Evolutionary conservation across 2,329 filamentous ascomycete species (phyloP), one percentile per base, ranked within the genome.

Genomic region (Tetracladium maxilliforme): DNA sequence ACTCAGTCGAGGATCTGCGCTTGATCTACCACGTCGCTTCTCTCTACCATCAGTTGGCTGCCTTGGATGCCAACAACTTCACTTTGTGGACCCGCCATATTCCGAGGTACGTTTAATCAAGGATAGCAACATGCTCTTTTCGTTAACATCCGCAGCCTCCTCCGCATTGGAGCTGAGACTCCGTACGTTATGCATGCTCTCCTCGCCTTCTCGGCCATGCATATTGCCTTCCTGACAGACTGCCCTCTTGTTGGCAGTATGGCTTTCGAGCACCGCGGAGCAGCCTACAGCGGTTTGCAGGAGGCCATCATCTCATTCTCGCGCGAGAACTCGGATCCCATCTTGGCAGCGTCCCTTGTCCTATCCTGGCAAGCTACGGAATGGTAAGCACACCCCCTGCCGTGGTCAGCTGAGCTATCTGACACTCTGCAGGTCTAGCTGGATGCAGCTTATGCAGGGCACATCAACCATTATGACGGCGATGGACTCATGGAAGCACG

Each of bases 361-460:
- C 65, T 98, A 24, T 92, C 86, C 19, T 95, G 90, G 86, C 87
- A 95, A 56, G 81, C 83, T 28, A 90, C 77, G 31, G 87, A 95
- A 57, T 95, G 86, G 87, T 92, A 65, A 61, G 75, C 57, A 43
- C 20, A 40, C 39, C 38, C 28, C 37, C 34, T 38, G 22, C 43
- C 41, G 41, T 14, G 22, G 23, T 31, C 28, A 30, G 15, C 12
- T 19, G 31, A 20, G 9, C 8, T 9, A 9, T 23, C 21, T 31
- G 18, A 30, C 14, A 14, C 10, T 21, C 41, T 33, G 38, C 46
- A 92, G 84, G 80, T 76, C 77, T 49, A 80, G 76, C 52, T 95
- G 87, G 87, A 83, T 78, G 34, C 86, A 86, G 37, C 60, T 94
- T 31, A 90, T 93, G 62, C 80, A 87, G 43, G 87, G 86, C 31